Evolutionary conservation across 192 early-diverging fungal species (phyloP), one percentile per base, ranked within the genome.

Genomic region (Coemansia sp.): DNA sequence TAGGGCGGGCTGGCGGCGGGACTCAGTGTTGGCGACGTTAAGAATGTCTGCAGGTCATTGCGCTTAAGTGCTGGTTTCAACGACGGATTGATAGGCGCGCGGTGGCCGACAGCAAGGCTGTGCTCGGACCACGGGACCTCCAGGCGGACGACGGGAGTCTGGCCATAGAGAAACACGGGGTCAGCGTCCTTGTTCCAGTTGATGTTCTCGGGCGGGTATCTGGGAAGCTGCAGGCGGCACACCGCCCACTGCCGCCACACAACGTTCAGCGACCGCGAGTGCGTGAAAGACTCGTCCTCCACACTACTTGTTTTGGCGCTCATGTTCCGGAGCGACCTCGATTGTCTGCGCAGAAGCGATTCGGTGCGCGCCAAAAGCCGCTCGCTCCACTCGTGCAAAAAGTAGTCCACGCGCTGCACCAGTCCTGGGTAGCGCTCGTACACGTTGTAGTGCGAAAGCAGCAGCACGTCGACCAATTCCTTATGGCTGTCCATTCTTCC

Each of bases 181-280:
- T 83, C 81, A 0, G 81, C 81, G 68, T 83, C 81, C 49, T 77
- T 77, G 70, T 83, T 83, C 81, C 81, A 83, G 73, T 83, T 83
- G 63, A 83, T 83, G 53, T 68, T 65, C 60, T 83, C 81, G 3
- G 81, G 81, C 43, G 81, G 81, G 47, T 77, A 83, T 47, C 56
- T 61, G 19, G 75, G 75, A 48, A 77, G 69, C 69, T 75, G 72
- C 67, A 77, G 67, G 12, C 72, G 66, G 50, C 61, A 53, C 11
- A 83, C 72, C 9, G 75, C 71, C 63, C 72, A 83, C 70, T 83
- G 81, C 3, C 81, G 71, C 81, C 81, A 83, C 13, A 70, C 75
- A 49, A 83, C 70, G 57, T 83, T 83, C 37, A 69, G 47, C 26
- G 75, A 83, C 41, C 81, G 69, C 58, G 64, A 68, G 45, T 83